phyloP scores from a whole-genome alignment of 768 basidiomycete genomes.

The Phanerochaete sordida region DNA sequence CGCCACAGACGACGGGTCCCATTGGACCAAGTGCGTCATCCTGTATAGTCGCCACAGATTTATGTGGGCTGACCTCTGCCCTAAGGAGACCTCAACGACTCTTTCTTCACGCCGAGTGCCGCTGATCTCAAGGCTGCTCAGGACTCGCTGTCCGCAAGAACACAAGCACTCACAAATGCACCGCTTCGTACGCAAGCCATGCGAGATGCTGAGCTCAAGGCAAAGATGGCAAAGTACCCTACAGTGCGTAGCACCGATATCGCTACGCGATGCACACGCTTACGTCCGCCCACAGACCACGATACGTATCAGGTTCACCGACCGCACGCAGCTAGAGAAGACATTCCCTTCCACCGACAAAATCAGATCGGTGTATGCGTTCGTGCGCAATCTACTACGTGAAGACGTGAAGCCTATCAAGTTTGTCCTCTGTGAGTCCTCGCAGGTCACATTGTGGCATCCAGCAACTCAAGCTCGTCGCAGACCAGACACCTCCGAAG shows the following conservation, averaged over 20 bases:
- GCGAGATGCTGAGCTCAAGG: constrained; percentile 59
- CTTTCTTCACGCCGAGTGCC: constrained; percentile 68
- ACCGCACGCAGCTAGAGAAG: constrained; percentile 79
- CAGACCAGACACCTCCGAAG: constrained; percentile 81
- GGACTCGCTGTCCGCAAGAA: constrained; percentile 54
- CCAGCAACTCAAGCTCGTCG: neutral
- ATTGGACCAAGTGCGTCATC: constrained; percentile 5
- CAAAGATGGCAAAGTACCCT: constrained; percentile 68
- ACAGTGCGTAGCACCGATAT: constrained; percentile 40
- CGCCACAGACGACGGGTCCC: constrained; percentile 15
- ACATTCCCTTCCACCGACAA: constrained; percentile 74
- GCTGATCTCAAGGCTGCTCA: constrained; percentile 72
- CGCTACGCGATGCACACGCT: neutral
- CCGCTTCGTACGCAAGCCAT: constrained; percentile 64
- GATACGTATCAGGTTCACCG: constrained; percentile 77
- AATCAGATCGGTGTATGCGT: constrained; percentile 81
- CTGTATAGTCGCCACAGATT: neutral
- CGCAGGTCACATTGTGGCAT: neutral
- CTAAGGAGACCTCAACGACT: constrained; percentile 58
- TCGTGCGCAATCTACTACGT: constrained; percentile 66
- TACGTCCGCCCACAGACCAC: constrained; percentile 55
- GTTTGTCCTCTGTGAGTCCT: constrained; percentile 74
- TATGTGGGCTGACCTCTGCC: neutral
- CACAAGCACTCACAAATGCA: constrained; percentile 60
- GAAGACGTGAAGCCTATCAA: constrained; percentile 78